Evolutionary conservation across 2,329 filamentous ascomycete genomes (phyloP).

Genomic region (Chaetomiaceae sp.): DNA sequence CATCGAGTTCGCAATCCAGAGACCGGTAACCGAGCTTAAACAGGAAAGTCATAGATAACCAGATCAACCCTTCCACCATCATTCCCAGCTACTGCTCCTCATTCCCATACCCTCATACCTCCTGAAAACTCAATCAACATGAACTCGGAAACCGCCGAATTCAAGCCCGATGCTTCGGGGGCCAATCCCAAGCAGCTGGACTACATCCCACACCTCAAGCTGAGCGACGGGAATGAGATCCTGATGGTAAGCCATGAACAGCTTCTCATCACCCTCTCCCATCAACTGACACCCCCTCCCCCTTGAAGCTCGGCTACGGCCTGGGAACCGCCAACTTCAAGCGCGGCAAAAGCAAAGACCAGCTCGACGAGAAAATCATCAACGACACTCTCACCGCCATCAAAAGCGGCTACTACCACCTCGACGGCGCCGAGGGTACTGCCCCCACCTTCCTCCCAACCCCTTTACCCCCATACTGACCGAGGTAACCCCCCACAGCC

Average conservation of each 20-base stretch:
- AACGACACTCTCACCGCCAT: slow-evolving; percentile 57
- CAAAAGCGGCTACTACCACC: slow-evolving; percentile 63
- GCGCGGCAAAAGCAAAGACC: slow-evolving; percentile 40
- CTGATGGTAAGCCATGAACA: slow-evolving; percentile 54
- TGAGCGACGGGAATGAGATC: slow-evolving; percentile 70
- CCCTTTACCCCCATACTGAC: slow-evolving; percentile 9
- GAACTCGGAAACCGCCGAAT: slow-evolving; percentile 40
- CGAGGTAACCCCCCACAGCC: slow-evolving; percentile 32
- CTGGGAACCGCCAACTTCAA: slow-evolving; percentile 65
- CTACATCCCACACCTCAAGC: slow-evolving; percentile 56
- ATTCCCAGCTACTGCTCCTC: neutral
- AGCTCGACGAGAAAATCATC: slow-evolving; percentile 52
- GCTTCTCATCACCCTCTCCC: neutral
- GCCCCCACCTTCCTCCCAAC: neutral
- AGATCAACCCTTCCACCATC: no score
- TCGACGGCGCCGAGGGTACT: slow-evolving; percentile 68
- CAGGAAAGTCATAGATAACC: no score
- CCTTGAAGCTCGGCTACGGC: slow-evolving; percentile 61
- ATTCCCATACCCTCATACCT: no score
- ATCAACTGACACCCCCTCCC: slow-evolving; percentile 1
- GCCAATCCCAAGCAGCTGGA: slow-evolving; percentile 37
- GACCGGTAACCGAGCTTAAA: no score
- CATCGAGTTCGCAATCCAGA: no score
- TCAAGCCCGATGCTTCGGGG: slow-evolving; percentile 38
- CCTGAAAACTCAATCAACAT: slow-evolving; percentile 31